These are phyloP conservation scores for Glycine latifolia DNA, from an alignment of 306 rosid genomes.

Conservation along the genomic window DNA sequence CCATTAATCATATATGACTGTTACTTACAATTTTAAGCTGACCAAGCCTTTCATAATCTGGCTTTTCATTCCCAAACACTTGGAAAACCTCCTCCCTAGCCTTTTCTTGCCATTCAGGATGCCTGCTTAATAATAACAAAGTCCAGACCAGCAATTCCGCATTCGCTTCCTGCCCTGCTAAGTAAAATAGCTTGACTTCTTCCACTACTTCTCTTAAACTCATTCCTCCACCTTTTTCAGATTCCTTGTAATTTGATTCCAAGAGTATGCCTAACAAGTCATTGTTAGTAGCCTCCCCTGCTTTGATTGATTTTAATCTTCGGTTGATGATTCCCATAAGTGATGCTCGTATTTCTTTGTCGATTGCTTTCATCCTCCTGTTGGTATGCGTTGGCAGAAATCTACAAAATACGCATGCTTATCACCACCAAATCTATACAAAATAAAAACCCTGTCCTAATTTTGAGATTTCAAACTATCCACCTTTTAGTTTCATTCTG, in stretches of 20 bases:
- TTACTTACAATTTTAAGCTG: conserved; percentile 52
- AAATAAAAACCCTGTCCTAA: neutral
- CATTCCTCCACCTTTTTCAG: conserved; percentile 54
- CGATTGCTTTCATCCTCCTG: conserved; percentile 57
- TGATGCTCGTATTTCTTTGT: conserved; percentile 47
- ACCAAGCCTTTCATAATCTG: conserved; percentile 49
- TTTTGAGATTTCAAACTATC: neutral
- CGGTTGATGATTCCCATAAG: conserved; percentile 49
- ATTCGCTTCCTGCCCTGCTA: conserved; percentile 55
- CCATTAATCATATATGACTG: too few relatives aligned
- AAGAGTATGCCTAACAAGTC: conserved; percentile 54
- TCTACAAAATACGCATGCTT: conserved; percentile 30
- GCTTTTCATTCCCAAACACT: conserved; percentile 43
- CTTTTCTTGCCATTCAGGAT: conserved; percentile 52
- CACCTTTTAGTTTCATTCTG: neutral
- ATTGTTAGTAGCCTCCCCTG: conserved; percentile 51
- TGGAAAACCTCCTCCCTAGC: conserved; percentile 35
- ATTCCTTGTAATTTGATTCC: conserved; percentile 54
- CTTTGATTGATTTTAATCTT: conserved; percentile 51
- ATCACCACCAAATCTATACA: neutral
- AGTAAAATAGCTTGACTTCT: conserved; percentile 52
- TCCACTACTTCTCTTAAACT: conserved; percentile 53
- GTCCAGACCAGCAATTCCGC: conserved; percentile 55
- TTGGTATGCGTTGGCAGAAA: conserved; percentile 53
- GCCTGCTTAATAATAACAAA: conserved; percentile 44